Evolutionary conservation across 345 rosid genomes (phyloP), one percentile per base, ranked within the genome.

Genomic region (Gossypium bickii): DNA sequence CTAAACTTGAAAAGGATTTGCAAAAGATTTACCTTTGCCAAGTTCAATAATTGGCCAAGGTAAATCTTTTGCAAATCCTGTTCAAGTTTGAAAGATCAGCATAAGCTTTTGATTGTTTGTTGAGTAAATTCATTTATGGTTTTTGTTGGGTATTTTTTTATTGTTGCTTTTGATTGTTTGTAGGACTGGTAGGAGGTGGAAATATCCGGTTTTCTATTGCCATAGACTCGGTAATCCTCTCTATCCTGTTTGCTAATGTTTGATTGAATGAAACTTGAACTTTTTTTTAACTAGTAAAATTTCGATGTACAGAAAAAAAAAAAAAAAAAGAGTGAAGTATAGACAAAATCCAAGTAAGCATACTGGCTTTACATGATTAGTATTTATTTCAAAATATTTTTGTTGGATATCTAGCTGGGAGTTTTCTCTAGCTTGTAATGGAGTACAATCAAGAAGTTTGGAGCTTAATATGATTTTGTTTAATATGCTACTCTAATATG

Each of bases 191-290:
- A 80, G 93, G 86, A 80, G 83, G 82, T 16, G 90, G 87, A 75
- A 89, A 89, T 74, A 83, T 63, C 57, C 86, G 80, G 78, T 91
- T 94, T 77, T 87, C 83, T 48, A 82, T 91, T 79, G 99, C 96
- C 53, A 80, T 93, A 62, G 98, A 93, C 79, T 91, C 89, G 81
- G 97, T 94, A 89, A 85, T 78, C 47, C 47, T 47, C 60, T 77
- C 41, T 41, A 18, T 44, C 7, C 0, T 66, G 52, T n/a, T 44
- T 66, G 52, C 25, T 43, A 66, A 66, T 18, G 20, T 18, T 43
- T 44, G 41, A 24, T 67, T 67, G 56, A 67, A 34, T 15, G 22
- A 48, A 25, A 24, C 8, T 67, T 22, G 29, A 15, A n/a, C 4
- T 20, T n/a, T 41, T 17, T 3, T 67, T 22, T 64, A 6, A 45